Evolutionary conservation across 495 filamentous ascomycete species (phyloP), one percentile per base, ranked within the genome.

Genomic region (Cercophora newfieldiana): DNA sequence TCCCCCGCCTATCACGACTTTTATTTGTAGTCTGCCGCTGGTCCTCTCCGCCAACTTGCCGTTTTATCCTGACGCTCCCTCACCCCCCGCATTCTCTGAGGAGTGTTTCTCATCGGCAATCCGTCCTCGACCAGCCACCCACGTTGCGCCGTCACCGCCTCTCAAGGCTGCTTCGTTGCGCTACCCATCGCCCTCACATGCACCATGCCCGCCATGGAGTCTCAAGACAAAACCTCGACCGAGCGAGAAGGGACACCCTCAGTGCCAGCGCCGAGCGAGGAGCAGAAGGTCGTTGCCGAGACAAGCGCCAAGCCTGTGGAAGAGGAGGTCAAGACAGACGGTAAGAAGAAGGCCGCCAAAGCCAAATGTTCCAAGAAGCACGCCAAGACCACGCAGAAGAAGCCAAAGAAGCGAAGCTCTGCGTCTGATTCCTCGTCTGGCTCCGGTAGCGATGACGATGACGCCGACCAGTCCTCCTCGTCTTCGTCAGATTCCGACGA

Each of bases 341-440:
- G 67, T 26, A 78, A 77, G 3, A 76, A 79, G 61, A 78, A 80
- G 58, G 58, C 71, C 18, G 56, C 61, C 58, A 77, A 77, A 56
- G 69, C 75, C 16, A 78, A 78, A 63, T 59, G 62, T 44, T 77
- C 68, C 30, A 81, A 80, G 67, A 81, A 79, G 59, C 70, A 74
- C 29, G 61, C 71, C 19, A 80, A 80, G 59, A 61, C 66, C 59
- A 79, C 80, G 65, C 58, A 61, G 54, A 74, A 76, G 65, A 79
- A 81, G 69, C 67, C 74, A 1, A 79, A 80, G 67, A 80, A 82
- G 72, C 71, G 70, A 65, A 31, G 62, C 1, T 72, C 75, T 49
- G 66, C 71, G 26, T 50, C 66, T 21, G 68, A 76, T 16, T 73
- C 72, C 3, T 72, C 78, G 19, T 72, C 74, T 24, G 71, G 72